A percentile compares a stretch with the other conserved stretches of the same genome.
phyloP scores from a whole-genome alignment of 2,329 filamentous ascomycete species.

The Aspergillus bombycis region DNA sequence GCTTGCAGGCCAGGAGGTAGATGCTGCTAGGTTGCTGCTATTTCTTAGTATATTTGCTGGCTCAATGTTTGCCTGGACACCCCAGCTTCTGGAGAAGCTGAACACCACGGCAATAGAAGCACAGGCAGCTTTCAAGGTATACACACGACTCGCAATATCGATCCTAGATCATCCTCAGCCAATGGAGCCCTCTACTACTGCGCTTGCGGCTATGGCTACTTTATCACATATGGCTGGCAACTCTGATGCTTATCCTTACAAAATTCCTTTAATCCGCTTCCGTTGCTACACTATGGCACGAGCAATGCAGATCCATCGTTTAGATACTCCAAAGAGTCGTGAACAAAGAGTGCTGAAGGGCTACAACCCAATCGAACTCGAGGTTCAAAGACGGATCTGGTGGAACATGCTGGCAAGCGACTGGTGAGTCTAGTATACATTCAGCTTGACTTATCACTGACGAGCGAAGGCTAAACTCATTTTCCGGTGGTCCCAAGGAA shows the following conservation, averaged over 20 bases:
- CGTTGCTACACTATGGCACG: constrained; percentile 4
- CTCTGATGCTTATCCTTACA: neutral
- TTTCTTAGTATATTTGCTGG: constrained; percentile 6
- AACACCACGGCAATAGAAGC: constrained; percentile 3
- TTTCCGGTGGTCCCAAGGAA: constrained; percentile 24
- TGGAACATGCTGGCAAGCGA: constrained; percentile 31
- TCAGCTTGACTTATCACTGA: neutral
- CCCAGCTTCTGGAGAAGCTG: neutral
- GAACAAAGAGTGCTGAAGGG: constrained; percentile 16
- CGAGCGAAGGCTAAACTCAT: constrained; percentile 22
- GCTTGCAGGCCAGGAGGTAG: neutral
- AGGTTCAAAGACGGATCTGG: constrained; percentile 28
- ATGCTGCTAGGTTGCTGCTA: neutral
- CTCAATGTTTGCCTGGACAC: constrained; percentile 2
- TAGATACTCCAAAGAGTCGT: constrained; percentile 1
- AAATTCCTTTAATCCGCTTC: constrained; percentile 6
- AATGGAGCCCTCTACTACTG: neutral
- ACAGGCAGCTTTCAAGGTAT: neutral
- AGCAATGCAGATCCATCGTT: constrained; percentile 8
- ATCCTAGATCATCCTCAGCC: neutral
- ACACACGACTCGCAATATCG: neutral
- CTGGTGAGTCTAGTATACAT: constrained; percentile 16
- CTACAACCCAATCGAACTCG: constrained; percentile 24
- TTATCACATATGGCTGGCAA: neutral
- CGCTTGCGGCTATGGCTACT: neutral